phyloP scores from a whole-genome alignment of 495 filamentous ascomycete species.

The Aspergillus conjunctus region DNA sequence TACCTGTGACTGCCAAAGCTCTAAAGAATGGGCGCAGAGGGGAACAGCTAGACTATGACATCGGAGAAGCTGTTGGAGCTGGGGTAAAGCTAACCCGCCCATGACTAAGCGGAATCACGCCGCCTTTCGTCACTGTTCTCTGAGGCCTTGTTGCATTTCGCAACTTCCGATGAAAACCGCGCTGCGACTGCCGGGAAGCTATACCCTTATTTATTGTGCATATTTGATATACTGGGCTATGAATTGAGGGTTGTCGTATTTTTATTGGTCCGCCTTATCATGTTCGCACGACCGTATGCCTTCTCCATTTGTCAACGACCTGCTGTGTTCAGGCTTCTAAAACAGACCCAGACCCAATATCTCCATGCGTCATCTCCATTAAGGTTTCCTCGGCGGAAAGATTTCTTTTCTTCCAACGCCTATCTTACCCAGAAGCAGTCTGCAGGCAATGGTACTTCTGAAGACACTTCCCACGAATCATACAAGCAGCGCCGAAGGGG shows the following conservation, averaged over 20 bases:
- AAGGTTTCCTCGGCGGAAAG: constrained; percentile 40
- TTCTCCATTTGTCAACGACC: constrained; percentile 36
- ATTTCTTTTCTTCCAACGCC: constrained; percentile 56
- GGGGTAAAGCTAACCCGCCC: constrained; percentile 23
- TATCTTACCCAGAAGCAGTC: constrained; percentile 40
- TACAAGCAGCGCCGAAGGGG: constrained; percentile 49
- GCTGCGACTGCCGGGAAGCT: too few species aligned
- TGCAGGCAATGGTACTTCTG: constrained; percentile 24
- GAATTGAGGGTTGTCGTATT: neutral
- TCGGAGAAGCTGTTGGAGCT: constrained; percentile 20
- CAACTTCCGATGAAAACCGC: too few species aligned
- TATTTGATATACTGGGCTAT: neutral
- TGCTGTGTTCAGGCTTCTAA: constrained; percentile 25
- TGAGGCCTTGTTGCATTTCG: neutral
- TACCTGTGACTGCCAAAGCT: constrained; percentile 29
- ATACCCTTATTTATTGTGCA: neutral
- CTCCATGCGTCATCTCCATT: constrained; percentile 44
- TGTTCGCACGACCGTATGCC: constrained; percentile 44
- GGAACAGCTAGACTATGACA: constrained; percentile 22
- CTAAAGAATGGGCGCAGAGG: constrained; percentile 12
- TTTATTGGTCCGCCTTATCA: constrained; percentile 18
- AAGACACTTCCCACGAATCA: constrained; percentile 26
- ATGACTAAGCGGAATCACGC: constrained; percentile 19
- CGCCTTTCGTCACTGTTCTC: neutral
- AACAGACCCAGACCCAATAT: constrained; percentile 35